Evolutionary conservation across 2,329 filamentous ascomycete genomes (phyloP).

Genomic region (Hypoxylon rubiginosum): DNA sequence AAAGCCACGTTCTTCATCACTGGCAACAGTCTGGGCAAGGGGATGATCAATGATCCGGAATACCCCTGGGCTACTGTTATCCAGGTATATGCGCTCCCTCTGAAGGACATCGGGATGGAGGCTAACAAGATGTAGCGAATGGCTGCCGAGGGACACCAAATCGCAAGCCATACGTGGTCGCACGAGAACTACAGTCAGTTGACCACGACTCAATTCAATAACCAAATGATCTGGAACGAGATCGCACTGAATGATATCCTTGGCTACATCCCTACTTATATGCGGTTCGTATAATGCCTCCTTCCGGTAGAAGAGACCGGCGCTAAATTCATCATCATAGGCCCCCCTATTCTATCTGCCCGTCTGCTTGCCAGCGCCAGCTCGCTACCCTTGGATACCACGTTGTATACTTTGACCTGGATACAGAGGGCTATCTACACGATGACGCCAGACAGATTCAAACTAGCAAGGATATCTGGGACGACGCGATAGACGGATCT

Average conservation of each 20-base stretch:
- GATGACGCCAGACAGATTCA: constrained; percentile 52
- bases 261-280: constrained; percentile 53
- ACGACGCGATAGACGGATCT: constrained; percentile 51
- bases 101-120: background rate
- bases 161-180: constrained; percentile 54
- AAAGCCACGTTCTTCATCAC: constrained; percentile 75
- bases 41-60: constrained; percentile 62
- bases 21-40: constrained; percentile 66
- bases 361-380: constrained; percentile 46
- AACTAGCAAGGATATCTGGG: constrained; percentile 55
- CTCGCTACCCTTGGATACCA: constrained; percentile 51
- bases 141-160: constrained; percentile 53
- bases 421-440: constrained; percentile 53
- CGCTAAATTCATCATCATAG: constrained; percentile 39
- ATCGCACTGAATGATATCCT: constrained; percentile 54
- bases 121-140: constrained; percentile 49
- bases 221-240: constrained; percentile 54
- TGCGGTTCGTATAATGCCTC: constrained; percentile 44
- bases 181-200: constrained; percentile 53
- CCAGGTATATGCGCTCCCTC: constrained; percentile 41
- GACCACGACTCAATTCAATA: constrained; percentile 47
- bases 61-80: constrained; percentile 50
- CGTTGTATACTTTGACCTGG: constrained; percentile 51
- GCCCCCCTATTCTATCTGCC: constrained; percentile 52
- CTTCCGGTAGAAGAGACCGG: background rate